phyloP scores from a whole-genome alignment of 176 grass and related monocot genomes.

The Tuctoria greenei region DNA sequence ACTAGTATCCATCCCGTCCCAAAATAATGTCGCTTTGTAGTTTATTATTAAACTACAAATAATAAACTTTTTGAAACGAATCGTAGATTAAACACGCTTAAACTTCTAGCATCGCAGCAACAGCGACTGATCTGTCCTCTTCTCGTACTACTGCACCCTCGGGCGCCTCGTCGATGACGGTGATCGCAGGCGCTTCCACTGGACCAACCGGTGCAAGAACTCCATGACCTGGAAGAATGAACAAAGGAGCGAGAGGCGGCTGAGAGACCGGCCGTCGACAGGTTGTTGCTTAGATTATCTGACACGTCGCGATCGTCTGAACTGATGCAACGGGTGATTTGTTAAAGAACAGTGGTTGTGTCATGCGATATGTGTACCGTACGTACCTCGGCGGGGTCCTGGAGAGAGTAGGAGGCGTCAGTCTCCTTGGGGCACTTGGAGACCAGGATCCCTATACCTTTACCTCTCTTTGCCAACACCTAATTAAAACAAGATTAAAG shows the following conservation, averaged over 20 bases:
- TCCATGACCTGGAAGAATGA: constrained; percentile 84
- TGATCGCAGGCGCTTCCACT: constrained; percentile 54
- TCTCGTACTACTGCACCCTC: constrained; percentile 16
- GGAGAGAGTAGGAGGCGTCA: constrained; percentile 82
- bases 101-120: constrained; percentile 7
- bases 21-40: too few relatives aligned
- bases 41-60: too few relatives aligned
- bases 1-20: too few relatives aligned
- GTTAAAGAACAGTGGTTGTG: background rate
- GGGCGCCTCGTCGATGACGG: constrained; percentile 6
- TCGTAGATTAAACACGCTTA: constrained; percentile 9
- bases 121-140: background rate
- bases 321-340: background rate
- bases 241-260: background rate
- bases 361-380: background rate
- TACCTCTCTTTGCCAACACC: constrained; percentile 64
- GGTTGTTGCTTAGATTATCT: constrained; percentile 10
- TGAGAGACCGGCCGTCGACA: background rate
- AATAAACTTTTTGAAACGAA: too few relatives aligned
- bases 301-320: background rate
- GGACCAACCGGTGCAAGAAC: constrained; percentile 67
- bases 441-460: constrained; percentile 87
- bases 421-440: constrained; percentile 86
- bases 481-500: constrained; percentile 44
- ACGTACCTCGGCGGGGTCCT: constrained; percentile 77